phyloP scores from a whole-genome alignment of 2,329 filamentous ascomycete genomes.

The Hypoxylon sp. region DNA sequence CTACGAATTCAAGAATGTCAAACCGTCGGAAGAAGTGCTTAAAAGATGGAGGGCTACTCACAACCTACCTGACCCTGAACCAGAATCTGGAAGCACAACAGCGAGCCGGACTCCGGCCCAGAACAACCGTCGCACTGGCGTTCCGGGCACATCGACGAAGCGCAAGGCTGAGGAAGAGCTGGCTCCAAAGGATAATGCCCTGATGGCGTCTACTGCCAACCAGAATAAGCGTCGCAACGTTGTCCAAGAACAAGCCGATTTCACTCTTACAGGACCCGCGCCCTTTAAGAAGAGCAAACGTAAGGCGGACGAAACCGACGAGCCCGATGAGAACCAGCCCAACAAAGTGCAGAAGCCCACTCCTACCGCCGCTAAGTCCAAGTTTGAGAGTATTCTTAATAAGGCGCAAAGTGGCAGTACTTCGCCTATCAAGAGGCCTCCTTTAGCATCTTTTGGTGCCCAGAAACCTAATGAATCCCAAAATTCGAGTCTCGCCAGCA shows the following conservation, averaged over 20 bases:
- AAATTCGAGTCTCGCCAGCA: conserved; percentile 53
- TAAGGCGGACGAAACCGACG: conserved; percentile 63
- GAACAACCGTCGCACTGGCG: conserved; percentile 49
- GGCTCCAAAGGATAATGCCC: conserved; percentile 56
- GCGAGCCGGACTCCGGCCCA: conserved; percentile 53
- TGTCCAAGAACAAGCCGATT: conserved; percentile 58
- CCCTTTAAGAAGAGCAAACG: conserved; percentile 66
- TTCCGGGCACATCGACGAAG: conserved; percentile 60
- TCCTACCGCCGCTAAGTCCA: conserved; percentile 68
- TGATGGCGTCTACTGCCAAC: conserved; percentile 56
- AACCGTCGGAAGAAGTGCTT: conserved; percentile 70
- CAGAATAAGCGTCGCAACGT: conserved; percentile 66
- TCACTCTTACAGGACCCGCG: conserved; percentile 54
- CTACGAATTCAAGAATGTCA: conserved; percentile 74
- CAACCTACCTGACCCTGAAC: conserved; percentile 66
- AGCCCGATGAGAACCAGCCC: conserved; percentile 63
- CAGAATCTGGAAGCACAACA: conserved; percentile 57
- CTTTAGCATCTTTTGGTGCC: conserved; percentile 36
- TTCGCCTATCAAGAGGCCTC: conserved; percentile 49
- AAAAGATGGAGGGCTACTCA: conserved; percentile 72
- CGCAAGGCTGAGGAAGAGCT: conserved; percentile 71
- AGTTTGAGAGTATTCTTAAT: conserved; percentile 72
- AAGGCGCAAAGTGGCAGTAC: conserved; percentile 58
- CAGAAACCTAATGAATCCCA: conserved; percentile 44
- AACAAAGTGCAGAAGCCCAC: conserved; percentile 66